Conservation (phyloP, 139 green algal species). For the Asterochloris erici region DNA sequence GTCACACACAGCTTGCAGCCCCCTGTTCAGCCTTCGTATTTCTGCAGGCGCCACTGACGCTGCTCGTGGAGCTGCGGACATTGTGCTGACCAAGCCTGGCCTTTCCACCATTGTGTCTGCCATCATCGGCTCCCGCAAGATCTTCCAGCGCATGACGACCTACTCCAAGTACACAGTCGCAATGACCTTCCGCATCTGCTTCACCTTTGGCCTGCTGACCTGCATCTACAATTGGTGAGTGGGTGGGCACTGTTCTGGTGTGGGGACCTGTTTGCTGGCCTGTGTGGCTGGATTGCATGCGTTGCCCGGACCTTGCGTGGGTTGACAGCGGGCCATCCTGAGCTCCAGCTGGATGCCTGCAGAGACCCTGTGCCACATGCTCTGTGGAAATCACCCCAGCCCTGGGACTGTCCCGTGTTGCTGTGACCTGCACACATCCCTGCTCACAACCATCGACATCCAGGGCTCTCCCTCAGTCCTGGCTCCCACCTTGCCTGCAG, state of each 20-base stretch:
- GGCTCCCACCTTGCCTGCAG: slow-evolving; percentile 21
- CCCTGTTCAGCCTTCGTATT: background rate
- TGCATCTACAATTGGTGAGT: slow-evolving; percentile 79
- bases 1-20: background rate
- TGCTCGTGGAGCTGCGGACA: slow-evolving; percentile 78
- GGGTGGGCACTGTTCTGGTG: background rate
- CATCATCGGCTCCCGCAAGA: slow-evolving; percentile 75
- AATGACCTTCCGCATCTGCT: slow-evolving; percentile 86
- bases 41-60: slow-evolving; percentile 68
- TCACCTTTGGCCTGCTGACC: slow-evolving; percentile 84
- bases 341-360: background rate
- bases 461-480: background rate
- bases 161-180: slow-evolving; percentile 85
- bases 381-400: background rate
- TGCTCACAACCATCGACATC: background rate
- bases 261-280: background rate
- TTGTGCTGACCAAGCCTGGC: slow-evolving; percentile 63
- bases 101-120: slow-evolving; percentile 66
- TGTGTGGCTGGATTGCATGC: background rate
- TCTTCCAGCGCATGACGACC: slow-evolving; percentile 90
- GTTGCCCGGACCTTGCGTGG: background rate
- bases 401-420: background rate
- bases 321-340: background rate
- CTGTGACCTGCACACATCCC: background rate
- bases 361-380: background rate